A percentile compares a stretch with the other conserved stretches of the same genome.
phyloP scores from a whole-genome alignment of 108 stramenopile species.

The Nitzschia palea region DNA sequence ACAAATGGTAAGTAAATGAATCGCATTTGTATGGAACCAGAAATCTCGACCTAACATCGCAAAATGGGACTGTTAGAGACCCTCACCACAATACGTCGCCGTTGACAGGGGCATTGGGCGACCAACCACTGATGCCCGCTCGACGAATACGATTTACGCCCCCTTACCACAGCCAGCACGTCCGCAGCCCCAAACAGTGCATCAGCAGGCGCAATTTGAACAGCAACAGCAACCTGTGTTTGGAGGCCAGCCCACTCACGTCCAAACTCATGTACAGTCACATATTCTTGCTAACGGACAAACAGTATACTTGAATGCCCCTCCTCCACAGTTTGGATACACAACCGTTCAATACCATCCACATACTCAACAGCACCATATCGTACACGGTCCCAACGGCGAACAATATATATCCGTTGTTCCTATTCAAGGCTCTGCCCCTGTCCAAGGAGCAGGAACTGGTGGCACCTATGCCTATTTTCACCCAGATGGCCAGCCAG shows the following conservation, averaged over 20 bases:
- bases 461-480: slow-evolving; percentile 57
- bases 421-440: slow-evolving; percentile 53
- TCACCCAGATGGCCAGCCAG: slow-evolving; percentile 38
- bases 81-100: slow-evolving; percentile 12
- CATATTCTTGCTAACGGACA: slow-evolving; percentile 34
- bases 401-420: slow-evolving; percentile 66
- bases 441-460: slow-evolving; percentile 1
- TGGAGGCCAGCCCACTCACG: slow-evolving; percentile 15
- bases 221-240: slow-evolving; percentile 11
- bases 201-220: slow-evolving; percentile 8
- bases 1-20: neutral
- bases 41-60: neutral
- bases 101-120: neutral
- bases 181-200: slow-evolving; percentile 1
- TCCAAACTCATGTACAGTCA: slow-evolving; percentile 27
- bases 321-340: slow-evolving; percentile 47
- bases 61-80: neutral
- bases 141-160: slow-evolving; percentile 7
- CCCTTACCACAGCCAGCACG: slow-evolving; percentile 10
- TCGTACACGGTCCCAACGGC: slow-evolving; percentile 21
- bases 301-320: slow-evolving; percentile 58
- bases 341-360: slow-evolving; percentile 47
- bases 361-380: slow-evolving; percentile 41
- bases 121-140: neutral
- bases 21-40: neutral